Percentiles rank a stretch among this genome's conserved stretches.
phyloP scores from a whole-genome alignment of 768 basidiomycete species.

The Cystobasidium tubakii region DNA sequence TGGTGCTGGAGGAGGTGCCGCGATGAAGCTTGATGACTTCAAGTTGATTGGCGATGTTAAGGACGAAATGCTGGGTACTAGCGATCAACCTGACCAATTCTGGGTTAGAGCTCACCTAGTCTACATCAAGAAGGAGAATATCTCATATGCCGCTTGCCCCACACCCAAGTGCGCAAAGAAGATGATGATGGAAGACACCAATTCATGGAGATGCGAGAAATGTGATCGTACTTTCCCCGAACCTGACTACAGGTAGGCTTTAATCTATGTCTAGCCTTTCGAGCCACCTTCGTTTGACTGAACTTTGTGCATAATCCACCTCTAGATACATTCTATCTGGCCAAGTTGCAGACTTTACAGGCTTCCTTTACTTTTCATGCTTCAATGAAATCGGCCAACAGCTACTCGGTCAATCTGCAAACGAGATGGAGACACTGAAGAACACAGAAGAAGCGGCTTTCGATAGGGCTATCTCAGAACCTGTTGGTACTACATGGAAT shows the following conservation, averaged over 20 bases:
- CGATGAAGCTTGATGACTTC: slow-evolving; percentile 67
- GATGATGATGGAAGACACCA: slow-evolving; percentile 61
- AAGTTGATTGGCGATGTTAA: slow-evolving; percentile 72
- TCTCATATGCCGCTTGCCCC: slow-evolving; percentile 85
- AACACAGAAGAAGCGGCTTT: slow-evolving; percentile 62
- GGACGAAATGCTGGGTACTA: slow-evolving; percentile 59
- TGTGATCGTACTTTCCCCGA: slow-evolving; percentile 65
- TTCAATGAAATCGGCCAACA: slow-evolving; percentile 84
- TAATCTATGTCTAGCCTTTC: background rate
- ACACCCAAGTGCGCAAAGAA: slow-evolving; percentile 81
- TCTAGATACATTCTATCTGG: slow-evolving; percentile 64
- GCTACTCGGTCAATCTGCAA: slow-evolving; percentile 70
- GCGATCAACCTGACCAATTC: slow-evolving; percentile 72
- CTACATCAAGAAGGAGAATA: slow-evolving; percentile 69
- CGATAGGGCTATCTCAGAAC: slow-evolving; percentile 59
- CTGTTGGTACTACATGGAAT: slow-evolving; percentile 67
- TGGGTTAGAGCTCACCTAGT: slow-evolving; percentile 73
- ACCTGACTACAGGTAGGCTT: slow-evolving; percentile 68
- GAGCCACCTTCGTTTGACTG: too few species aligned
- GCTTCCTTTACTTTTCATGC: slow-evolving; percentile 83
- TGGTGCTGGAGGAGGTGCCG: slow-evolving; percentile 50
- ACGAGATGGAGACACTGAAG: slow-evolving; percentile 69
- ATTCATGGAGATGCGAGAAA: slow-evolving; percentile 84
- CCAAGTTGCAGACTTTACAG: slow-evolving; percentile 82
- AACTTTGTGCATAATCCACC: background rate